Evolutionary conservation across 2,329 filamentous ascomycete genomes (phyloP), one percentile per base, ranked within the genome.

Genomic region (Cercospora zeae-maydis): DNA sequence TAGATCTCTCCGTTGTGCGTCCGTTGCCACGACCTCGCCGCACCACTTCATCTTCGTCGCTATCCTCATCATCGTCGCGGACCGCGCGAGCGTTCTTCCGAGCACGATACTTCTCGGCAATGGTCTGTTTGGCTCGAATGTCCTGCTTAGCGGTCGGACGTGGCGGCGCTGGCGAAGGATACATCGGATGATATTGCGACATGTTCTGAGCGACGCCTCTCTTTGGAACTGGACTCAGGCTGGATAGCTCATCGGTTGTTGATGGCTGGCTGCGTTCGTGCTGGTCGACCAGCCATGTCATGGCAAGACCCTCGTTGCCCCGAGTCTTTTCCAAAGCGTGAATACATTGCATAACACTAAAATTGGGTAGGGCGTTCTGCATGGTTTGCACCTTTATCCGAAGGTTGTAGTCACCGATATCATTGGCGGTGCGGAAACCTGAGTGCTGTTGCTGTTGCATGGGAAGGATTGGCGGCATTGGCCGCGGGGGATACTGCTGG

Each of bases 281-380:
- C 13, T 74, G 67, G n/a, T 73, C 72, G 2, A 76, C 76, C 39
- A 87, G 69, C 57, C 78, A 75, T 2, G 78, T 76, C 62, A 83
- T 75, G 1, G 88, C 83, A 69, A 84, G 81, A 21, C 85, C 80
- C 61, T 80, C 82, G 63, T 85, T 81, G 1, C 84, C 83, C 19
- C 78, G 80, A 58, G 79, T 80, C 14, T 71, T 68, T 1, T 80
- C 58, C 27, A 90, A 74, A 4, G 83, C 82, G 61, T 83, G 75
- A 49, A 82, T 74, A 45, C 83, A 81, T 21, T 76, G 73, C 27
- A 77, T 67, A 4, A 88, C 75, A 0, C 80, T 76, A 34, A 79
- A 76, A 4, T 75, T 68, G 0, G 81, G 79, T 19, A 59, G 21
- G 39, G 88, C 77, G 0, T 70, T 75, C 59, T 75, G 72, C 64